A percentile compares a stretch with the other conserved stretches of the same genome.
Evolutionary conservation across 73 alveolate genomes (phyloP).

Genomic region (Symbiodinium pilosum): DNA sequence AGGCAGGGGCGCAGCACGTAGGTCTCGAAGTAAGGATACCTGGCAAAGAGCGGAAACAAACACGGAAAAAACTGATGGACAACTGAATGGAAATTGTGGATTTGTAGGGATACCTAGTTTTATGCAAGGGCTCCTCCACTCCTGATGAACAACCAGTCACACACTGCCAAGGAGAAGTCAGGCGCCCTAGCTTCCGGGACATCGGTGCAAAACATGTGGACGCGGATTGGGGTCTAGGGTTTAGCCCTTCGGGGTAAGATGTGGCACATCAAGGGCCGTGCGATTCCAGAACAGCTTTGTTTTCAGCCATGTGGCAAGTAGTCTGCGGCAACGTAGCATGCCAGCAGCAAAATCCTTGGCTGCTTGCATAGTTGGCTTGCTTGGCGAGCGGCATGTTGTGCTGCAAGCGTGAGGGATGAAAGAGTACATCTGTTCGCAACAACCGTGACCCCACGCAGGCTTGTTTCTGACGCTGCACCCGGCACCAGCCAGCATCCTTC

Average conservation of each 20-base stretch:
- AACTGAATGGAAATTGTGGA: no score
- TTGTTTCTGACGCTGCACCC: no score
- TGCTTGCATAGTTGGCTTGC: neutral
- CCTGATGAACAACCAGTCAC: neutral
- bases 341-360: constrained; percentile 68
- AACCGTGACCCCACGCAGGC: no score
- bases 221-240: no score
- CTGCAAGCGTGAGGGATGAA: neutral
- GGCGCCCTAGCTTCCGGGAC: neutral
- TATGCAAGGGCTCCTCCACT: no score
- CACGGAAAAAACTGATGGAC: no score
- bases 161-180: neutral
- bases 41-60: no score
- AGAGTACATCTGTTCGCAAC: no score
- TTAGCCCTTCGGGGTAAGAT: no score
- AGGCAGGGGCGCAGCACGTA: constrained; percentile 35
- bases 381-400: neutral
- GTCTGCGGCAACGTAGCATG: constrained; percentile 82
- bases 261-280: no score
- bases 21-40: constrained; percentile 89
- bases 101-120: no score
- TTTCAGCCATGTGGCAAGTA: constrained; percentile 51
- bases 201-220: neutral
- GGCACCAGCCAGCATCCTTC: no score
- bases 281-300: neutral